These are phyloP conservation scores for Kalaharituber pfeilii DNA, from an alignment of 2,329 filamentous ascomycete species.

Conservation along the genomic window DNA sequence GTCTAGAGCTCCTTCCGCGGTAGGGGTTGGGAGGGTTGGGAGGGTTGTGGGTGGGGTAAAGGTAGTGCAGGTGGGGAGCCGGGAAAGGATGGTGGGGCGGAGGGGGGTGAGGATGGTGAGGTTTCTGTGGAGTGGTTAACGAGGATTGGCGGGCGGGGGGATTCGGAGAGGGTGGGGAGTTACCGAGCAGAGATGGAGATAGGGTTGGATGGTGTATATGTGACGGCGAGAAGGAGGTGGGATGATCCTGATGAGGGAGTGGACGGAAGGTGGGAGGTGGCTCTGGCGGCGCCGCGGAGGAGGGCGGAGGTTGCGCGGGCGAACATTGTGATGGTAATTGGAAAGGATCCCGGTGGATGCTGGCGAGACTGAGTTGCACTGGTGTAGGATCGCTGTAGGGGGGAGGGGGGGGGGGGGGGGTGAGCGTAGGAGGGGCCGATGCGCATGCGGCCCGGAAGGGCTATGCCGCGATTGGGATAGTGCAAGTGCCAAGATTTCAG, in stretches of 20 bases:
- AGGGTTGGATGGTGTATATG: constrained; percentile 10
- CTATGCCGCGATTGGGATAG: background rate
- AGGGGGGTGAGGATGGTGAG: constrained; percentile 10
- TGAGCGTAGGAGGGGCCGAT: background rate
- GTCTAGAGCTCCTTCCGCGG: constrained; percentile 18
- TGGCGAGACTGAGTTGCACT: constrained; percentile 4
- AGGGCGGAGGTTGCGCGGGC: background rate
- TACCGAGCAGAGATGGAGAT: constrained; percentile 9
- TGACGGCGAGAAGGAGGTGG: too few species aligned
- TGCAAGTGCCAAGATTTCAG: background rate
- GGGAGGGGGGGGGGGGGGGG: background rate
- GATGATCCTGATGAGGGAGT: constrained; percentile 1
- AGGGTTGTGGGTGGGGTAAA: constrained; percentile 16
- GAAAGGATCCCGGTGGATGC: background rate
- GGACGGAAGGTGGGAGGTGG: background rate
- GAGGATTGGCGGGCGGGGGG: background rate
- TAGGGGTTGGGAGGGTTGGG: constrained; percentile 11
- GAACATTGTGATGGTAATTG: background rate
- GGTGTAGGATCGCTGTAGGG: background rate
- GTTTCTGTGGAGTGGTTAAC: background rate
- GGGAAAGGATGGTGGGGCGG: constrained; percentile 6
- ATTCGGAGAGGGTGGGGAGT: background rate
- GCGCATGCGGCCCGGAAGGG: background rate
- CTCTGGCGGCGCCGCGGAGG: background rate
- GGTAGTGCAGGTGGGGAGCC: constrained; percentile 10